Percentiles rank a stretch among this genome's conserved stretches.
Conservation (phyloP, 2,329 filamentous ascomycete species). For the Dactylonectria macrodidyma region DNA sequence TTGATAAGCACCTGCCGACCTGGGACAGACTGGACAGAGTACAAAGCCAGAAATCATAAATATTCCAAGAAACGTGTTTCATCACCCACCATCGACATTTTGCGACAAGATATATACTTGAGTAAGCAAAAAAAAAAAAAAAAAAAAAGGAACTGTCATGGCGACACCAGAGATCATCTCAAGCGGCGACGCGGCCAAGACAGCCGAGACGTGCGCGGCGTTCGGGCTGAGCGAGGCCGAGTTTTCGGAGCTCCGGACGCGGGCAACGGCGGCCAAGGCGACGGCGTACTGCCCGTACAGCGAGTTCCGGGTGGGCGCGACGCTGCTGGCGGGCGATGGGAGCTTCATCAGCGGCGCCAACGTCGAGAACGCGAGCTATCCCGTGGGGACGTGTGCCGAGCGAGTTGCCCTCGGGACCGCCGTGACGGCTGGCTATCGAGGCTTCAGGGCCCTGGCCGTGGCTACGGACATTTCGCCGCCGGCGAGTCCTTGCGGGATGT, state of each 20-base stretch:
- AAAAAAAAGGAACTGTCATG: constrained; percentile 17
- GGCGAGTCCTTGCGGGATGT: constrained; percentile 93
- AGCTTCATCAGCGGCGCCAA: constrained; percentile 76
- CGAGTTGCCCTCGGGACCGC: constrained; percentile 89
- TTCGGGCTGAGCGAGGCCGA: constrained; percentile 72
- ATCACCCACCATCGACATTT: not conserved
- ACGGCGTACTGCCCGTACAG: constrained; percentile 95
- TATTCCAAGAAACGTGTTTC: not conserved
- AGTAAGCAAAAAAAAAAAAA: constrained; percentile 14
- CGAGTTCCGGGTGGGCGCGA: constrained; percentile 90
- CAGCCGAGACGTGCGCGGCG: constrained; percentile 46
- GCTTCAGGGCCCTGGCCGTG: constrained; percentile 86
- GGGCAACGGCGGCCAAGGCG: constrained; percentile 80
- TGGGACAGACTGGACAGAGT: constrained; percentile 21
- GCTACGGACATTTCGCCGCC: constrained; percentile 82
- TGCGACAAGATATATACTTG: not conserved
- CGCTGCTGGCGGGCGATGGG: constrained; percentile 73
- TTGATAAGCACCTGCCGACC: constrained; percentile 40
- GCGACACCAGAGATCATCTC: constrained; percentile 44
- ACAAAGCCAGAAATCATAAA: too few species aligned
- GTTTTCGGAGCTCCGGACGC: constrained; percentile 73
- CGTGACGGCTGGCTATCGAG: constrained; percentile 70
- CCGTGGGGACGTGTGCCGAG: constrained; percentile 96
- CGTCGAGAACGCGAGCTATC: constrained; percentile 93
- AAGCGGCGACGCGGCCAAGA: constrained; percentile 46